Evolutionary conservation across 805 yeast genomes (phyloP).

Genomic region (Candida berthetii): DNA sequence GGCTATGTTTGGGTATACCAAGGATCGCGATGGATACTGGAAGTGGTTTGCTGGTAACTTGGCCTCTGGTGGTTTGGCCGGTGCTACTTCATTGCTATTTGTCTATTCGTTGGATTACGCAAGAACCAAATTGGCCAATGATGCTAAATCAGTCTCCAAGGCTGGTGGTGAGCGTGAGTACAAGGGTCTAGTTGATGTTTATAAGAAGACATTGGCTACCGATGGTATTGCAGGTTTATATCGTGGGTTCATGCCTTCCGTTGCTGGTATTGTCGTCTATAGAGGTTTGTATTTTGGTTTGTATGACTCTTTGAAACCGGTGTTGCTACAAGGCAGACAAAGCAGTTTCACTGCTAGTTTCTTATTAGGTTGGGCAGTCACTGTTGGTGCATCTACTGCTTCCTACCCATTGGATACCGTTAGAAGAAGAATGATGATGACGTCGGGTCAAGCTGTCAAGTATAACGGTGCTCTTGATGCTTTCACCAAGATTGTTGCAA

Average conservation of each 20-base stretch:
- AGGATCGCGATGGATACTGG: constrained; percentile 75
- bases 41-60: constrained; percentile 91
- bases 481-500: constrained; percentile 80
- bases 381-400: constrained; percentile 95
- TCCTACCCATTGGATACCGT: constrained; percentile 96
- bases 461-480: constrained; percentile 89
- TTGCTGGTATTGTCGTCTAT: constrained; percentile 91
- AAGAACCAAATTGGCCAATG: constrained; percentile 95
- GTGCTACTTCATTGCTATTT: constrained; percentile 84
- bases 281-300: constrained; percentile 97
- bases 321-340: constrained; percentile 85
- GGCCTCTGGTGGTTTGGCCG: constrained; percentile 96
- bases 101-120: constrained; percentile 95
- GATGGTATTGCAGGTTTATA: constrained; percentile 96
- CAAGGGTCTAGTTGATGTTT: constrained; percentile 91
- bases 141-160: constrained; percentile 73
- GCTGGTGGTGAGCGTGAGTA: constrained; percentile 83
- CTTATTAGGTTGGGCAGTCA: constrained; percentile 92
- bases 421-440: constrained; percentile 99
- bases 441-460: constrained; percentile 95
- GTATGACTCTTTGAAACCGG: constrained; percentile 90
- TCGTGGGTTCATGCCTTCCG: constrained; percentile 97
- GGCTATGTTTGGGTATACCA: constrained; percentile 89
- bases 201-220: constrained; percentile 85
- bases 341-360: constrained; percentile 89